Conservation (phyloP, 192 early-diverging fungal genomes). For the Gamsiella multidivaricata region DNA sequence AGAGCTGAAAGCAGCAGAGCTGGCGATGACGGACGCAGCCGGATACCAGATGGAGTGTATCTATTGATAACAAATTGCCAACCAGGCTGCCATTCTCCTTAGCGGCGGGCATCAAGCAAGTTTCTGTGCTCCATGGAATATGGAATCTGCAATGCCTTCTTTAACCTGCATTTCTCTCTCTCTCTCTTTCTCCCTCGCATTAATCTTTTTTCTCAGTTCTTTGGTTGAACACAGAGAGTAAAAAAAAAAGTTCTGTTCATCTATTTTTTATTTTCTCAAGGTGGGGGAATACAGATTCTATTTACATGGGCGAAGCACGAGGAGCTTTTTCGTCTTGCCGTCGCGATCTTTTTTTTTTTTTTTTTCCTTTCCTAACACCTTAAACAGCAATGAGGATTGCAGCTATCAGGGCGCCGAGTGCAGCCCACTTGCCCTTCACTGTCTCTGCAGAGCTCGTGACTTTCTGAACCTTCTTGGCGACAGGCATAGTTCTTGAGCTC, state of each 20-base stretch:
- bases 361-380: slow-evolving; percentile 1
- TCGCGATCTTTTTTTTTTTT: slow-evolving; percentile 5
- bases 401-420: slow-evolving; percentile 7
- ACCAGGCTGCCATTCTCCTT: no score
- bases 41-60: no score
- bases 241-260: neutral
- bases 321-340: no score
- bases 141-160: slow-evolving; percentile 2
- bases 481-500: neutral
- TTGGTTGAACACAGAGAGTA: neutral
- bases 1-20: no score
- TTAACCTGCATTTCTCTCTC: neutral
- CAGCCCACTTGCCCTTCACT: slow-evolving; percentile 22
- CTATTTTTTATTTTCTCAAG: neutral
- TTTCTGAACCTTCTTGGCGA: neutral
- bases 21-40: no score
- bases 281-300: neutral
- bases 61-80: no score
- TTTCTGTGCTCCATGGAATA: neutral
- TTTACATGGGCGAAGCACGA: no score
- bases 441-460: slow-evolving; percentile 9
- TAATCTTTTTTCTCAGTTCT: neutral
- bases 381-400: slow-evolving; percentile 13
- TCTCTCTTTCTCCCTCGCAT: neutral
- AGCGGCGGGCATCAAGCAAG: no score